Base-by-base conservation (phyloP, 1,284 basidiomycete species). In the Coniophora puteana region DNA sequence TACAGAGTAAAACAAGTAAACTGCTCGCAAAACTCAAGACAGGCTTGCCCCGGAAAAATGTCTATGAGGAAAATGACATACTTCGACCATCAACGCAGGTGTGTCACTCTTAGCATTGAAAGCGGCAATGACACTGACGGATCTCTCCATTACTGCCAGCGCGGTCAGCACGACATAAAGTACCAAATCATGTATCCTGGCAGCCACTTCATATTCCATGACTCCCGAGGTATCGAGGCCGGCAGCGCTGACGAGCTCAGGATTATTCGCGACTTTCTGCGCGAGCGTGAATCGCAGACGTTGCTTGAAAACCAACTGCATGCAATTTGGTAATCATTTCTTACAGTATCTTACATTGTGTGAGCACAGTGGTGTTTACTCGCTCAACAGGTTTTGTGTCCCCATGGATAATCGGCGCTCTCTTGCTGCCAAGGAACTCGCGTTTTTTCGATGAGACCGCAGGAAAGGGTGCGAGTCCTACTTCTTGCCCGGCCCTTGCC, bases 111-210 rank as follows among this genome's bases (percentile, higher is more conserved):
- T n/a, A n/a, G n/a, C n/a, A n/a, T n/a, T n/a, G n/a, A n/a, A n/a
- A n/a, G n/a, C n/a, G n/a, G n/a, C n/a, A n/a, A n/a, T n/a, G n/a
- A n/a, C n/a, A n/a, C n/a, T n/a, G n/a, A n/a, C 29, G 18, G 20
- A 20, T 35, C 14, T 8, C 51, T 8, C 45, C 45, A 16, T 35
- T 5, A 6, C 22, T 22, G 13, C 13, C 28, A 60, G 59, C 51
- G 58, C 16, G 54, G 56, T 18, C 18, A 41, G 10, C 61, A 62
- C 37, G 43, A 58, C 34, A 62, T 63, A 41, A 41, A 58, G 8
- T 38, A 57, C 26, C 49, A 52, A 20, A 46, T 62, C 31, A 36
- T 51, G 4, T 62, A 57, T 24, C 21, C 36, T 2, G 6, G 21
- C 12, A 31, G 20, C 29, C 29, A 6, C 7, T 37, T 52, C 37